These are phyloP conservation scores for Microsporum ferrugineum DNA, from an alignment of 2,329 filamentous ascomycete genomes.

Conservation along the genomic window DNA sequence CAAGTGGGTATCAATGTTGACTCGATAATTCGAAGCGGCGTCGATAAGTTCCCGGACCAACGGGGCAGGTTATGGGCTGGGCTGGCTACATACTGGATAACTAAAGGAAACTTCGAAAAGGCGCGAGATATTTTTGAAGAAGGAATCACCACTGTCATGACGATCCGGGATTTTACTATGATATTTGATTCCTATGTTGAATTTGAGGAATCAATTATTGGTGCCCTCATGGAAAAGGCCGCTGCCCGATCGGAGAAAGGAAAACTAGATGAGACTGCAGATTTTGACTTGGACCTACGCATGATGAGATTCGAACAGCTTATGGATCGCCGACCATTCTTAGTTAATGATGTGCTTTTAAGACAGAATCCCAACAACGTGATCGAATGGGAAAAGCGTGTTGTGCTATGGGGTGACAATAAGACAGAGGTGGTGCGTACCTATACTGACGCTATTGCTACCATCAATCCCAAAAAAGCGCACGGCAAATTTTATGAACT, in stretches of 20 bases:
- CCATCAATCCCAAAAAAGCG: constrained; percentile 88
- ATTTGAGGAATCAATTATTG: constrained; percentile 92
- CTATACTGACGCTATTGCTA: constrained; percentile 85
- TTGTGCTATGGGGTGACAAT: constrained; percentile 92
- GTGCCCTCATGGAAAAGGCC: constrained; percentile 79
- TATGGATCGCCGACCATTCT: constrained; percentile 91
- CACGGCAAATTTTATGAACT: constrained; percentile 87
- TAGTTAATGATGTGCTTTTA: constrained; percentile 89
- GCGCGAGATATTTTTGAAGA: constrained; percentile 92
- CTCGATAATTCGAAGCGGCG: constrained; percentile 82
- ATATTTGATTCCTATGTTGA: constrained; percentile 95
- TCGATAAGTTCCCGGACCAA: constrained; percentile 83
- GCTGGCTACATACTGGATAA: constrained; percentile 92
- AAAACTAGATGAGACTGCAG: constrained; percentile 65
- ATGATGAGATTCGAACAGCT: constrained; percentile 98
- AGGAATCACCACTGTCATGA: constrained; percentile 96
- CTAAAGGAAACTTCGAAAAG: constrained; percentile 79
- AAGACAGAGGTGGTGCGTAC: constrained; percentile 83
- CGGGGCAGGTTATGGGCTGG: constrained; percentile 91
- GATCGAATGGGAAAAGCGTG: constrained; percentile 90
- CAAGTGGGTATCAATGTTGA: constrained; percentile 83
- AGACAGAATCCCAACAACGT: constrained; percentile 96
- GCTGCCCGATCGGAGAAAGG: constrained; percentile 69
- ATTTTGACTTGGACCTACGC: constrained; percentile 87
- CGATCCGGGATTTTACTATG: constrained; percentile 89